phyloP scores from a whole-genome alignment of 2,329 filamentous ascomycete genomes.

The Diaporthe citriasiana region DNA sequence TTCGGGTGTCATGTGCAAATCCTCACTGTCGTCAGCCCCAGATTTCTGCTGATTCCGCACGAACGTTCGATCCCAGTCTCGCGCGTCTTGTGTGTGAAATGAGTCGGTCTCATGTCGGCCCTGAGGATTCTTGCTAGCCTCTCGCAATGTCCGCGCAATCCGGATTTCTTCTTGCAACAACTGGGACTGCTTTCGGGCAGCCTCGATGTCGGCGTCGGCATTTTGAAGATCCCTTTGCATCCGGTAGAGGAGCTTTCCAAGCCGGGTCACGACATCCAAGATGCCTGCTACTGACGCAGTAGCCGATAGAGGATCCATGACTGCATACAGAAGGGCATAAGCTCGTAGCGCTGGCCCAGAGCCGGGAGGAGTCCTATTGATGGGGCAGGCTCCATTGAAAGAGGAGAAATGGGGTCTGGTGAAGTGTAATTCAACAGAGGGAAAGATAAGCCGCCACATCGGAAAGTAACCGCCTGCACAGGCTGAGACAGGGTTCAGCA shows the following conservation, averaged over 20 bases:
- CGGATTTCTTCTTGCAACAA: background rate
- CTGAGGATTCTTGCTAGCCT: too few relatives aligned
- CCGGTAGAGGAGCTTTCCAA: background rate
- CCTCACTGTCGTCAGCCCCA: too few relatives aligned
- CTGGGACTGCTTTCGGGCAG: background rate
- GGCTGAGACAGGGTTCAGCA: background rate
- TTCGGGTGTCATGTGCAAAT: too few relatives aligned
- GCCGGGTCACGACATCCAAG: background rate
- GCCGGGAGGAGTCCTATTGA: background rate
- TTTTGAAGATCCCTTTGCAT: background rate
- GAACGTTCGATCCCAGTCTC: too few relatives aligned
- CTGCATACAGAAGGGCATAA: background rate
- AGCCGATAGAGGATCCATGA: background rate
- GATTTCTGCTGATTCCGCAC: too few relatives aligned
- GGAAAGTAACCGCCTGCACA: background rate
- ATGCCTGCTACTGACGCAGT: background rate
- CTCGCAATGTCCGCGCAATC: too few relatives aligned
- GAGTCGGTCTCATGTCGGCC: too few relatives aligned
- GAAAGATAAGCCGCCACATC: background rate
- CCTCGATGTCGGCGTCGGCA: conserved; percentile 1
- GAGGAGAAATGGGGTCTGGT: background rate
- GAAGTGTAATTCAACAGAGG: background rate
- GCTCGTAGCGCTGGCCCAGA: background rate
- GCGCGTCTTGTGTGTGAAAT: too few relatives aligned
- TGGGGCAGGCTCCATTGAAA: conserved; percentile 3